Conservation (phyloP, 768 basidiomycete species). For the Lentinula boryana region DNA sequence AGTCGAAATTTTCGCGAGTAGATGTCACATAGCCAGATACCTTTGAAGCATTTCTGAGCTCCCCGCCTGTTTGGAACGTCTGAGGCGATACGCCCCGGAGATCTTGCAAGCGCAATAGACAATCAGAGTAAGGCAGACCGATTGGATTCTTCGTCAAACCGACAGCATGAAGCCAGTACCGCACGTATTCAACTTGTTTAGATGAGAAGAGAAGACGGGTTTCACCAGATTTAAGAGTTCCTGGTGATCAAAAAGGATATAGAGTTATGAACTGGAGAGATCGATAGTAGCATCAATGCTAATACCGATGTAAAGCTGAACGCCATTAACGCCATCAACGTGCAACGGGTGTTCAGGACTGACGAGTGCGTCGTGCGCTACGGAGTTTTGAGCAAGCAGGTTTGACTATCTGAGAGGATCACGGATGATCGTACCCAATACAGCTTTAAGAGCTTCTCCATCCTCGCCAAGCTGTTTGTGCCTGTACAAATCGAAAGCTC, state of each 20-base stretch:
- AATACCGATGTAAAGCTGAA: constrained; percentile 65
- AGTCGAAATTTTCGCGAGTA: not conserved
- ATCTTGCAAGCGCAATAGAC: constrained; percentile 55
- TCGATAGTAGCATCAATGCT: not conserved
- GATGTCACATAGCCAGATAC: constrained; percentile 21
- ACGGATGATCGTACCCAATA: constrained; percentile 36
- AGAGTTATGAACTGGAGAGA: not conserved
- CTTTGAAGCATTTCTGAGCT: constrained; percentile 56
- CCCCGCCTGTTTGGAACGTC: constrained; percentile 45
- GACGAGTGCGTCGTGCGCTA: constrained; percentile 62
- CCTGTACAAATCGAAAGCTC: constrained; percentile 33
- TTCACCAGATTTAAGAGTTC: constrained; percentile 66
- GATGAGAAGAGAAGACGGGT: constrained; percentile 78
- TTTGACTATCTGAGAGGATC: not conserved
- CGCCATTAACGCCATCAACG: constrained; percentile 54
- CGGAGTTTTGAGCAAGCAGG: not conserved
- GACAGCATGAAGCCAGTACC: constrained; percentile 80
- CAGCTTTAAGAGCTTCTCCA: constrained; percentile 57
- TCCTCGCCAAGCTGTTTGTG: constrained; percentile 53
- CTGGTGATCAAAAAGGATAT: constrained; percentile 22
- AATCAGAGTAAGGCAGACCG: constrained; percentile 74
- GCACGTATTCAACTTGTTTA: constrained; percentile 77
- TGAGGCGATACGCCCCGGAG: constrained; percentile 55
- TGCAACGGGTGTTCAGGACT: constrained; percentile 70
- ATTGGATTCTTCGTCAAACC: constrained; percentile 56